Base-by-base conservation (phyloP, 495 filamentous ascomycete genomes). In the Penicillium turbatum region DNA sequence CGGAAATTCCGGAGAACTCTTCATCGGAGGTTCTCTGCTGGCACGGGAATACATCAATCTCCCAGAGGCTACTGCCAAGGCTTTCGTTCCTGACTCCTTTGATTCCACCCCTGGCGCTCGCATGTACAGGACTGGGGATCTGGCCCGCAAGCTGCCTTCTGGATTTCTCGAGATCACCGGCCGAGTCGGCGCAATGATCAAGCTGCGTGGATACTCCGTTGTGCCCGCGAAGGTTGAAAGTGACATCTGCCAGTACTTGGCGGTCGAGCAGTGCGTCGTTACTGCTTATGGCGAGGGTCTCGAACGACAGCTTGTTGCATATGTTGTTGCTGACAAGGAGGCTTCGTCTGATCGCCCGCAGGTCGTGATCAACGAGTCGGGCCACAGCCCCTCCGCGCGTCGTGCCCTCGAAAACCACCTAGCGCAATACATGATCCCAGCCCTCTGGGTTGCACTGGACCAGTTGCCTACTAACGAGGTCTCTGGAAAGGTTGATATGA, bases 41-140 rank as follows among this genome's bases (percentile, higher is more conserved):
- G 90, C 92, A 2, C 75, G 81, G 43, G 88, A 82, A 39, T 97
- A 97, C 58, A 73, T 97, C 29, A 93, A 95, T 59, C 79, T 88
- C 7, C 83, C 82, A 0, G 87, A 95, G 41, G 79, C 87, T n/a
- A 96, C 87, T 0, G 73, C 78, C 12, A 73, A 78, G 39, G 82
- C 86, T 0, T 96, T 96, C 64, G 65, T 81, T n/a, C 56, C 80
- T 2, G 76, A 82, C 40, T 76, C 67, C n/a, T 86, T 86, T 26
- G 77, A 82, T 53, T 16, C 53, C 0, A 59, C 51, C 0, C 57
- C 81, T 48, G 78, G 72, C 65, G 70, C 82, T 55, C 59, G 75
- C 27, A 73, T 92, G 17, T 96, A 96, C 69, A 78, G 88, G 19
- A 97, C 92, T 2, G 92, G 92, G 5, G 92, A 97, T 66, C 85